Base-by-base conservation (phyloP, 2,329 filamentous ascomycete genomes). In the Cordyceps militaris region DNA sequence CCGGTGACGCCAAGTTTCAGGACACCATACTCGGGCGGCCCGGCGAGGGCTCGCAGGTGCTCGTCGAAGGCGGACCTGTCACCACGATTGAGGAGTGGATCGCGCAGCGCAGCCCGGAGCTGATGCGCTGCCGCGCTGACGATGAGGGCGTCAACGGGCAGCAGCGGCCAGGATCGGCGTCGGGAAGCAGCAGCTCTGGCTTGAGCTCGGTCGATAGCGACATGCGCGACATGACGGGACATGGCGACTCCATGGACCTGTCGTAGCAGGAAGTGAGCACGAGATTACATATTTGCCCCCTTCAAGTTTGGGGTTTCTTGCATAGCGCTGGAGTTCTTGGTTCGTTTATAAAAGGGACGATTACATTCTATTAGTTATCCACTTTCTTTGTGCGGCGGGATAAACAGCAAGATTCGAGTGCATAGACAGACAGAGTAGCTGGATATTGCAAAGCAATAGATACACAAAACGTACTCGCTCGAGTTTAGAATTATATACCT, bases 1-100 rank as follows among this genome's bases (percentile, higher is more conserved):
- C 88, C 61, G 91, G 95, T 66, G 91, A 96, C 67, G 86, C 87
- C 10, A 87, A 93, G 66, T 96, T 91, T 70, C 84, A 87, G 63
- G 91, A 90, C 30, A 96, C 93, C 0, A 81, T 94, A 0, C 77
- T 97, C 11, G 93, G 93, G 4, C 86, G 86, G 63, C 77, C 80
- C 46, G 81, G 80, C 50, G 90, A 96, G 63, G 81, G 86, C 58
- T 84, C 83, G 66, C 82, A 87, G 8, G 76, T 96, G 28, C 77
- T 86, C 53, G 86, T 96, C 53, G 91, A 96, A 69, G 92, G 92
- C 44, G 89, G 89, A 21, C 62, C 66, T 9, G 66, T 69, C 26
- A 69, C 67, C 16, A 70, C 64, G 59, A 73, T 74, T 36, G 55
- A 66, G 21, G 72, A 73, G 56, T 74, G 72, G 72, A 71, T 73